Conservation (phyloP, 371 early-diverging fungal species). For the Chytridium lagenaria region DNA sequence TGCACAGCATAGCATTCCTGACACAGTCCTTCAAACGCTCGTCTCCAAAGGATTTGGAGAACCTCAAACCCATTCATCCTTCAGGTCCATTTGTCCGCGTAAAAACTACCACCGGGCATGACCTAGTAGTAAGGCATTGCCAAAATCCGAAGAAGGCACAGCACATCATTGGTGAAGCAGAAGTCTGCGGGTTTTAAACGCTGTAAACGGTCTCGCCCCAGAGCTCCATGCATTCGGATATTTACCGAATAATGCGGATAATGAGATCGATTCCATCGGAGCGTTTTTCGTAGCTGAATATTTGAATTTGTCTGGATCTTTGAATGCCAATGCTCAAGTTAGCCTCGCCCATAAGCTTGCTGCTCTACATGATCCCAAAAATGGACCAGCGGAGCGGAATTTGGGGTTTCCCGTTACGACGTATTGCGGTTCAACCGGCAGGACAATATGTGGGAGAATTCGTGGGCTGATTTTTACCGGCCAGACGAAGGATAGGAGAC, state of each 20-base stretch:
- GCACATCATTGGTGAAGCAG: not conserved
- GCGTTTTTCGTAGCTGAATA: not conserved
- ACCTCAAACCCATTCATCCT: no score
- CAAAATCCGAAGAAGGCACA: not conserved
- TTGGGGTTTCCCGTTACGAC: not conserved
- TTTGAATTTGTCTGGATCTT: not conserved
- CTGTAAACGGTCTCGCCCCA: not conserved
- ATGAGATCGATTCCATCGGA: no score
- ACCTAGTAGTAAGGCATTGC: not conserved
- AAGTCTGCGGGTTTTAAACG: not conserved
- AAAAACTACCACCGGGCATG: not conserved
- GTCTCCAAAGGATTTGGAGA: no score
- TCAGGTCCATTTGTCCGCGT: not conserved
- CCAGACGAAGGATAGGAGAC: not conserved
- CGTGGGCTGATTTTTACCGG: not conserved
- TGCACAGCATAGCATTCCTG: no score
- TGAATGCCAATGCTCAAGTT: not conserved
- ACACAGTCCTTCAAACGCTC: no score
- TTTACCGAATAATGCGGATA: not conserved
- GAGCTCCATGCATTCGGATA: not conserved
- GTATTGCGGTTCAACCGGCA: not conserved
- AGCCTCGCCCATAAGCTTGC: not conserved
- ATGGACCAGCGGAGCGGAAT: not conserved
- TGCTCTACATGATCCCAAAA: not conserved
- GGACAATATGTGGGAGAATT: not conserved